Evolutionary conservation across 768 basidiomycete species (phyloP).

Genomic region (Boletus insuetus): DNA sequence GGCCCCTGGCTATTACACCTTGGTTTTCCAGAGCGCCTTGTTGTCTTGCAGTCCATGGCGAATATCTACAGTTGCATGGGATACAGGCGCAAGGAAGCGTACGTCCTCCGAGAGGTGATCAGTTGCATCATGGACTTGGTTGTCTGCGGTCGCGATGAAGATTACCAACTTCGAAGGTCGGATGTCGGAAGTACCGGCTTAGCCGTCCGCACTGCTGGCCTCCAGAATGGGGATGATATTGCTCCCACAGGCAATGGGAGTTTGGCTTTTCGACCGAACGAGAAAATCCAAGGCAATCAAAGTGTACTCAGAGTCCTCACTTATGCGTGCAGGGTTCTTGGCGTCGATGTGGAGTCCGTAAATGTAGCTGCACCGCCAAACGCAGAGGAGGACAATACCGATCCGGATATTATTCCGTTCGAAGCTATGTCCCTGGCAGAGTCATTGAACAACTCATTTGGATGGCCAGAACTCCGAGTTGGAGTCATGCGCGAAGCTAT

Average conservation of each 20-base stretch:
- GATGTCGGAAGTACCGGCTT: conserved; percentile 39
- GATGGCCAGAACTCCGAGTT: conserved; percentile 95
- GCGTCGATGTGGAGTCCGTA: conserved; percentile 77
- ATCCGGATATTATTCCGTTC: conserved; percentile 4
- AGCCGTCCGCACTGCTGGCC: conserved; percentile 46
- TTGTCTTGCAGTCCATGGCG: conserved; percentile 65
- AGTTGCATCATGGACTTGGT: conserved; percentile 82
- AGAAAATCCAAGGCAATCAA: conserved; percentile 76
- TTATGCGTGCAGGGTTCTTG: conserved; percentile 74
- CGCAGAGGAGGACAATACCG: conserved; percentile 17
- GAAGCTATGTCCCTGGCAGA: conserved; percentile 43
- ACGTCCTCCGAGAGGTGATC: conserved; percentile 80
- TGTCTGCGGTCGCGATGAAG: conserved; percentile 81
- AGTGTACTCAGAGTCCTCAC: conserved; percentile 75
- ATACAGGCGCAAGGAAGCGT: conserved; percentile 85
- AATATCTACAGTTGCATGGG: conserved; percentile 79
- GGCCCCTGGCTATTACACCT: conserved; percentile 88
- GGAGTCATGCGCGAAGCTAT: conserved; percentile 93
- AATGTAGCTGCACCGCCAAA: conserved; percentile 39
- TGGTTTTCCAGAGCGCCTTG: conserved; percentile 70
- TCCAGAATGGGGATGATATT: conserved; percentile 28
- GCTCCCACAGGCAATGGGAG: conserved; percentile 39
- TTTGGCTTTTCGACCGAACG: conserved; percentile 70
- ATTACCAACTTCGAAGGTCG: conserved; percentile 45
- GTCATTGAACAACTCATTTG: conserved; percentile 54